Base-by-base conservation (phyloP, 129 eudicot genomes). In the Ambrosia trifida region DNA sequence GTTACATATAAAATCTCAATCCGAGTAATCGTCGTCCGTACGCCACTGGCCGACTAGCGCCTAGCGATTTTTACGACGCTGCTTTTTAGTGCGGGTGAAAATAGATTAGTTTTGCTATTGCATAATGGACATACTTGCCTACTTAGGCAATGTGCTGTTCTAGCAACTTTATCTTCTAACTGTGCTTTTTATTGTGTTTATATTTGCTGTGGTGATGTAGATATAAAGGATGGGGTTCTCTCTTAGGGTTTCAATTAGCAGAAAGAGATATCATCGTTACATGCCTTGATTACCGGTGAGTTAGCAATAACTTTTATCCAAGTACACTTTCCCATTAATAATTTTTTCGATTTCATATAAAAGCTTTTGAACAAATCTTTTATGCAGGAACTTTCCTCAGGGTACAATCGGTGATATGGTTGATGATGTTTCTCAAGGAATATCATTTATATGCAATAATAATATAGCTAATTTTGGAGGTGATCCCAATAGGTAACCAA, bases 211-310 rank as follows among this genome's bases (percentile, higher is more conserved):
- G 64, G 12, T 68, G 66, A 58, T 89, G 76, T 70, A 94, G 99
- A 80, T 87, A 95, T 69, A 95, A 90, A 83, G 99, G 96, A 76
- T 90, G 99, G 99, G 99, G 99, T 73, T 82, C 99, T 47, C 84
- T 95, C 43, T 86, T 95, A 31, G 99, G 99, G 58, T 76, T 76
- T 74, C 99, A 95, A 11, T 85, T 95, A 75, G 91, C 96, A 35
- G 94, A 95, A 82, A 82, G 96, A 57, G 99, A 88, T 62, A 90
- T 95, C 74, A 84, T 95, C 2, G 97, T 95, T 58, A 91, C 95
- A 61, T 95, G 94, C 72, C 47, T 95, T 57, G 99, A 95, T 76
- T 95, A 95, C 86, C 86, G 99, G 99, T 90, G 66, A 47, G 44
- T 40, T 2, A 1, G 44, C 44, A n/a, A n/a, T n/a, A n/a, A n/a